Base-by-base conservation (phyloP, 441 rosid genomes). In the Euphorbia corollata region DNA sequence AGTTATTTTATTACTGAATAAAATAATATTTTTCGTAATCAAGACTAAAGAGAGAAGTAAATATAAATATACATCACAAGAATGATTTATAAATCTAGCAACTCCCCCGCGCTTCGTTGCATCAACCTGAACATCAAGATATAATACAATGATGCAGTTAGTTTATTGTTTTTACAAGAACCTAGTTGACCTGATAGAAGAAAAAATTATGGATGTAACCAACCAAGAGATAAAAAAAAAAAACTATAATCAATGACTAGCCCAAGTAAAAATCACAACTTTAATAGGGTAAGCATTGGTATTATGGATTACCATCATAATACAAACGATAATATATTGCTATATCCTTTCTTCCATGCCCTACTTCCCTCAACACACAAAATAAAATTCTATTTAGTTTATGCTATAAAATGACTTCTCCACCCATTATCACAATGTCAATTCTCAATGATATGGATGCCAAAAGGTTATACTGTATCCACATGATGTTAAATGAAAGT, bases 81-180 rank as follows among this genome's bases (percentile, higher is more conserved):
- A 95, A 86, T 91, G 99, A 72, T 95, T 95, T 78, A 95, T 90
- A 81, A 95, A 95, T 82, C 99, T 87, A 36, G 99, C 99, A 83
- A 91, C 80, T 68, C 99, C 99, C 59, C 99, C 99, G 77, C 96
- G 89, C 82, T 91, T 95, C 64, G 99, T 95, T 63, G 99, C 99
- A 83, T 95, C 99, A 75, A 95, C 85, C 99, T 94, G 74, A 61
- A 66, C 8, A 58, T 24, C 73, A 15, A 68, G 67, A 39, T 30
- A 50, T 65, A 62, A 64, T 32, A 27, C 32, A 4, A 61, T 45
- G 34, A 72, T 22, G 20, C 61, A 59, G 15, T 12, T 19, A 67
- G 22, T 32, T 63, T 63, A 30, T 67, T 32, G 16, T 41, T 45
- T 19, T 15, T 22, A 24, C 20, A 75, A 67, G 61, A 68, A 65